Percentiles rank a stretch among this genome's conserved stretches.
These are phyloP conservation scores for Kodamaea kaohsiungensis DNA, from an alignment of 805 yeast genomes.

Conservation along the genomic window DNA sequence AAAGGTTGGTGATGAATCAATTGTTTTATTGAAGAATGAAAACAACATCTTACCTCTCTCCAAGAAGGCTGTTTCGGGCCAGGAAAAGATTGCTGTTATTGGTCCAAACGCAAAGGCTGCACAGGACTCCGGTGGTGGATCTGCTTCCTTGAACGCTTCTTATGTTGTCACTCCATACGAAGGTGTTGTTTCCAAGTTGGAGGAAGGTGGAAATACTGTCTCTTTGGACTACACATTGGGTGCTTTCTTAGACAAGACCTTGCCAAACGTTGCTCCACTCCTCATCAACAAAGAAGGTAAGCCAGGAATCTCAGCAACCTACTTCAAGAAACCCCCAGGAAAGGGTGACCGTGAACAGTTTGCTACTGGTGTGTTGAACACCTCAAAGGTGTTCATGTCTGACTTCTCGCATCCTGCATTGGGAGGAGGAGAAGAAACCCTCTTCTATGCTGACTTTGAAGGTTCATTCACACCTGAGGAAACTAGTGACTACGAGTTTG, in stretches of 20 bases:
- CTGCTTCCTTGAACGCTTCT: constrained; percentile 52
- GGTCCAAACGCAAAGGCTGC: constrained; percentile 59
- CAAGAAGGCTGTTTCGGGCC: constrained; percentile 8
- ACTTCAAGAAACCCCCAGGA: constrained; percentile 26
- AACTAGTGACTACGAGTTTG: constrained; percentile 51
- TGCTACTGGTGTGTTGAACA: constrained; percentile 21
- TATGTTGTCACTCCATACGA: constrained; percentile 50
- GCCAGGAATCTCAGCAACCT: constrained; percentile 25
- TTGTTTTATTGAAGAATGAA: constrained; percentile 60
- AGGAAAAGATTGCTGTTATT: constrained; percentile 48
- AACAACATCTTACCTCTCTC: constrained; percentile 46
- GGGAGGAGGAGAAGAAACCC: constrained; percentile 17
- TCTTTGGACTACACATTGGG: constrained; percentile 28
- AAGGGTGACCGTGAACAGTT: constrained; percentile 21
- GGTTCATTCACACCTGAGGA: constrained; percentile 48
- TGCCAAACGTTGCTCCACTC: constrained; percentile 30
- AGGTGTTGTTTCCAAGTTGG: constrained; percentile 38
- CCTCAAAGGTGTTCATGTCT: constrained; percentile 17
- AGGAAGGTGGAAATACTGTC: constrained; percentile 21
- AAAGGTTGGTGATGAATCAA: constrained; percentile 44
- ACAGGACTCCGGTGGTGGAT: constrained; percentile 62
- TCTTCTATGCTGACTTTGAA: constrained; percentile 47
- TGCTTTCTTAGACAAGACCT: constrained; percentile 30
- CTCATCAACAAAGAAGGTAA: constrained; percentile 24
- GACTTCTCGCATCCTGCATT: constrained; percentile 21